Conservation (phyloP, 192 early-diverging fungal species). For the Coemansia asiatica region DNA sequence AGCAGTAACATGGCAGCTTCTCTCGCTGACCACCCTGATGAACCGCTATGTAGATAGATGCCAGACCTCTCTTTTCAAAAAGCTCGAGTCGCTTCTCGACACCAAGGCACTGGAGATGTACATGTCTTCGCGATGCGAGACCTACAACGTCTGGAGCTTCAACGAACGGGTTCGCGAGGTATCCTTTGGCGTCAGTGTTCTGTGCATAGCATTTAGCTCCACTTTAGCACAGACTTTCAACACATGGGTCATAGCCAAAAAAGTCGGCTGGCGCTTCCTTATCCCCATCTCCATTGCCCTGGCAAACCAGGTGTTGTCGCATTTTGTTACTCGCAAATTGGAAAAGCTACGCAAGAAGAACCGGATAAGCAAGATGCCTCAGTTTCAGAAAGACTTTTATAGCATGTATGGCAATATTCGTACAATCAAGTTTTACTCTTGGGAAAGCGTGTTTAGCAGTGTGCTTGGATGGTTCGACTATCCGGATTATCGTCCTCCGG, state of each 20-base stretch:
- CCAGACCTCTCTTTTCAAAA: background rate
- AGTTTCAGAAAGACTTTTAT: conserved; percentile 7
- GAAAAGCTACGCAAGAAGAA: conserved; percentile 1
- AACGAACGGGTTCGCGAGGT: background rate
- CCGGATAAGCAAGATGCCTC: background rate
- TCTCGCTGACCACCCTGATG: conserved; percentile 2
- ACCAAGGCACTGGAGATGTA: conserved; percentile 3
- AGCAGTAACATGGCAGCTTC: conserved; percentile 13
- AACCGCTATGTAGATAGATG: background rate
- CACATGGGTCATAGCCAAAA: conserved; percentile 24
- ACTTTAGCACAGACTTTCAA: conserved; percentile 12
- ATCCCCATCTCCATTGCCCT: conserved; percentile 25
- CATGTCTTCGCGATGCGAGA: background rate
- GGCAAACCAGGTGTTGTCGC: conserved; percentile 9
- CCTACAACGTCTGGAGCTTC: background rate
- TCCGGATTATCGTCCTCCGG: conserved; percentile 15
- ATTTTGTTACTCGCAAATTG: background rate
- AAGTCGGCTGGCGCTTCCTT: conserved; percentile 31
- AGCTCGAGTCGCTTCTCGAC: conserved; percentile 1
- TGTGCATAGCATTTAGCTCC: background rate
- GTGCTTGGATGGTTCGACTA: conserved; percentile 4
- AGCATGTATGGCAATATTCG: conserved; percentile 54
- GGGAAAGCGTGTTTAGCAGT: conserved; percentile 45
- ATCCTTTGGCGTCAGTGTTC: background rate
- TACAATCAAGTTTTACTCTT: conserved; percentile 68